Evolutionary conservation across 495 filamentous ascomycete species (phyloP), one percentile per base, ranked within the genome.

Genomic region (Zalerion maritima): DNA sequence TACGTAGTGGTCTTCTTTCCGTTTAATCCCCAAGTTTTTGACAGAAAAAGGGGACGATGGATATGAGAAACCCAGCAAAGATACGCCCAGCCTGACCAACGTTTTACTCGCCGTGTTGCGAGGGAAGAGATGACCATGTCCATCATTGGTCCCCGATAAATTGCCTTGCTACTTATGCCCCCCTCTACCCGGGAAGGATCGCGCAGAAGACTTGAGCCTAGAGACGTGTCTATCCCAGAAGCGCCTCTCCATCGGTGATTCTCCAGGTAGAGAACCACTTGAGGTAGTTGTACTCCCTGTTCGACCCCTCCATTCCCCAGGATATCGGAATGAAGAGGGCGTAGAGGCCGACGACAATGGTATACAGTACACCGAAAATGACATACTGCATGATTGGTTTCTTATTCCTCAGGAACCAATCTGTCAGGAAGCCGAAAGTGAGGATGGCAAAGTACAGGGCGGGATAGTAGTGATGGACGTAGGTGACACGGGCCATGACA

Each of bases 401-500:
- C 32, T 78, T 54, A 34, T 63, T 75, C 27, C 72, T 64, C 29
- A 78, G 69, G 26, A 77, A 55, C 71, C 81, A 94, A 53, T 97
- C 86, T 31, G 79, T 57, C 31, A 86, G 67, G 60, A 97, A 97
- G 26, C 89, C 91, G 28, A 81, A 70, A 7, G 67, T 73, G 14
- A 97, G 61, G 35, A 97, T 94, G 30, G 89, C 87, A 47, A 94
- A 97, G 60, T 94, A 97, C 3, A 97, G 69, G n/a, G 89, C 89
- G 5, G 89, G 89, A 54, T 96, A 97, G 58, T 97, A 97, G 57
- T 97, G 89, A 53, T 97, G 89, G 26, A 97, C 89, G 51, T 97
- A 97, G 15, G 89, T 97, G 31, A 97, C 89, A 58, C 89, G 78
- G 8, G 81, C 91, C 89, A 97, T 97, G 46, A 84, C 72, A 43